phyloP scores from a whole-genome alignment of 2,329 filamentous ascomycete genomes.

The Fusarium redolens region DNA sequence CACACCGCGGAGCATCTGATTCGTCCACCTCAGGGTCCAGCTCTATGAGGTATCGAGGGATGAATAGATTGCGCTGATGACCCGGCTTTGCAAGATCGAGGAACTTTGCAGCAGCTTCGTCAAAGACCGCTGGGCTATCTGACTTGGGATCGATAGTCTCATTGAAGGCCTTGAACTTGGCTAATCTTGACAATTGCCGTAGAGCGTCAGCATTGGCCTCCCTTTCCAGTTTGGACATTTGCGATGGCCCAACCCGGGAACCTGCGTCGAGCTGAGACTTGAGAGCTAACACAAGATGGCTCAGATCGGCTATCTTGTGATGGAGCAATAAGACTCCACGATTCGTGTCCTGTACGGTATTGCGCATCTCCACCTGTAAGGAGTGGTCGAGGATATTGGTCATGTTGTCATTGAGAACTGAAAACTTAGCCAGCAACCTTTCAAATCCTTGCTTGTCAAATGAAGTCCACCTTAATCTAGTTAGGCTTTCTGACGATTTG shows the following conservation, averaged over 20 bases:
- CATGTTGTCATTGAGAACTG: slow-evolving; percentile 60
- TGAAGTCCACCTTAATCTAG: slow-evolving; percentile 57
- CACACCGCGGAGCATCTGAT: slow-evolving; percentile 52
- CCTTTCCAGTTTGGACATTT: slow-evolving; percentile 50
- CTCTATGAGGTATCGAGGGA: slow-evolving; percentile 52
- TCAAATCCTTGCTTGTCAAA: slow-evolving; percentile 62
- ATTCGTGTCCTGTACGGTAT: slow-evolving; percentile 61
- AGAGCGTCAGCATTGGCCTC: slow-evolving; percentile 55
- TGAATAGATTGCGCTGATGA: slow-evolving; percentile 48
- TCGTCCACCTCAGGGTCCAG: slow-evolving; percentile 49
- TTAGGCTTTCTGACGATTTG: slow-evolving; percentile 50
- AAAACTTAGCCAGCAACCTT: slow-evolving; percentile 56
- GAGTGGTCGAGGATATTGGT: slow-evolving; percentile 60
- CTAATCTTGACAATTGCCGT: slow-evolving; percentile 56
- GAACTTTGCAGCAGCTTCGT: slow-evolving; percentile 52
- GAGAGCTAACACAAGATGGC: slow-evolving; percentile 58
- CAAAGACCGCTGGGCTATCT: slow-evolving; percentile 44
- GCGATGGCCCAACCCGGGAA: slow-evolving; percentile 38
- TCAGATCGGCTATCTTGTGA: slow-evolving; percentile 58
- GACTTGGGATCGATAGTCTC: slow-evolving; percentile 56
- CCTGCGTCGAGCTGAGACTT: slow-evolving; percentile 55
- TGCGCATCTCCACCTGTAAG: slow-evolving; percentile 59
- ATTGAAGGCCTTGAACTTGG: slow-evolving; percentile 65
- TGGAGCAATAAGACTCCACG: slow-evolving; percentile 60
- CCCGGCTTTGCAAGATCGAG: slow-evolving; percentile 54